phyloP scores from a whole-genome alignment of 345 rosid species.

The Xanthoceras sorbifolium region DNA sequence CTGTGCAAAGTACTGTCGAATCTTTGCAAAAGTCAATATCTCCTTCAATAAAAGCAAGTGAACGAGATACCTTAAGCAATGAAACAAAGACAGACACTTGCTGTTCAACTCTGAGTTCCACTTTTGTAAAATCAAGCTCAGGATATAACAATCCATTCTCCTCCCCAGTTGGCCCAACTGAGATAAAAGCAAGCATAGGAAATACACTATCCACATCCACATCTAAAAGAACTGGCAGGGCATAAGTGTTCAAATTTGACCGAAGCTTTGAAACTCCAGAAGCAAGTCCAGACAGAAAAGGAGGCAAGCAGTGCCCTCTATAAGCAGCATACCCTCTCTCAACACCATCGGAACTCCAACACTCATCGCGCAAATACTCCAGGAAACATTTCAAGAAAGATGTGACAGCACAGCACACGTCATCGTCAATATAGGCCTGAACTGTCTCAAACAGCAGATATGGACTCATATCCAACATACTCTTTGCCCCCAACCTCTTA shows the following conservation, averaged over 20 bases:
- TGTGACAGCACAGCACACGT: conserved; percentile 88
- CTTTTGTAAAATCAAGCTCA: conserved; percentile 35
- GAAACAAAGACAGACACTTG: conserved; percentile 81
- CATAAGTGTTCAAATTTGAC: conserved; percentile 84
- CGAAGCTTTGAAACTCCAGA: conserved; percentile 92
- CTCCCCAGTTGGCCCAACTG: conserved; percentile 49
- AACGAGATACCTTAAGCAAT: conserved; percentile 85
- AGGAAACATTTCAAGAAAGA: conserved; percentile 90
- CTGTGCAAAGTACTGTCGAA: conserved; percentile 15
- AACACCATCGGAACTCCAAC: conserved; percentile 79
- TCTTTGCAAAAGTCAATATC: conserved; percentile 62
- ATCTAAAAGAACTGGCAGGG: conserved; percentile 80
- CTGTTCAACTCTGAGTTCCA: conserved; percentile 65
- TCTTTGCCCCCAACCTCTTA: conserved; percentile 77
- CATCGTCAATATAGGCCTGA: conserved; percentile 78
- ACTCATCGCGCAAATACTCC: conserved; percentile 78
- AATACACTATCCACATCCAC: conserved; percentile 84
- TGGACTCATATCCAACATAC: conserved; percentile 67
- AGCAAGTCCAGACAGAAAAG: conserved; percentile 78
- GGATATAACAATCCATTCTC: conserved; percentile 42
- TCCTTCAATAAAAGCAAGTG: conserved; percentile 88
- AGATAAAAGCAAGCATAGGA: conserved; percentile 79
- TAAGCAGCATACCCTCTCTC: conserved; percentile 67
- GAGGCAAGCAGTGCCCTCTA: conserved; percentile 71
- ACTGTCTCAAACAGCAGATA: conserved; percentile 64